Conservation (phyloP, 2,329 filamentous ascomycete genomes). For the Ceratocystis colombiana region DNA sequence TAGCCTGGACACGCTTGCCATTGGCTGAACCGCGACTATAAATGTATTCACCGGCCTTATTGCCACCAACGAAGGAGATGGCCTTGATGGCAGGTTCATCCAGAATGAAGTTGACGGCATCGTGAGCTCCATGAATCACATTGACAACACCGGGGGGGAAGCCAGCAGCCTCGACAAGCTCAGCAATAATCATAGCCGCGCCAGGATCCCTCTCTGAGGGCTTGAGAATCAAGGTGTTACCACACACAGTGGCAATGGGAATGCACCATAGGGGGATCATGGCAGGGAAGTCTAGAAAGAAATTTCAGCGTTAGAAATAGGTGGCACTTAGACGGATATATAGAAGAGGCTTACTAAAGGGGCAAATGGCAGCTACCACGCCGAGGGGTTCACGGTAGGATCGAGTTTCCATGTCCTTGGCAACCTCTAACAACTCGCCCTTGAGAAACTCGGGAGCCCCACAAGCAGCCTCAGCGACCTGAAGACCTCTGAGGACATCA, state of each 20-base stretch:
- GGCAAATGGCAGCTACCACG: slow-evolving; percentile 74
- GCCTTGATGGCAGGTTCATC: slow-evolving; percentile 80
- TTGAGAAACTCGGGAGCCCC: slow-evolving; percentile 72
- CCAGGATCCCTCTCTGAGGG: slow-evolving; percentile 78
- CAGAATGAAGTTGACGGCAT: slow-evolving; percentile 76
- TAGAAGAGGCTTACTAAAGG: slow-evolving; percentile 58
- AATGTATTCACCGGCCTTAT: slow-evolving; percentile 84
- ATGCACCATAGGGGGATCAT: slow-evolving; percentile 94
- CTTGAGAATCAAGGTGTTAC: slow-evolving; percentile 77
- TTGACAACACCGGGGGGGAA: slow-evolving; percentile 76
- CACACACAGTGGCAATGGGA: slow-evolving; percentile 71
- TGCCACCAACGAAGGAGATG: slow-evolving; percentile 75
- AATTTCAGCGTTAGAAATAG: no score
- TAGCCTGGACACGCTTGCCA: slow-evolving; percentile 80
- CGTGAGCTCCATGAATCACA: slow-evolving; percentile 69
- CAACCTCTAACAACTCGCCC: slow-evolving; percentile 73
- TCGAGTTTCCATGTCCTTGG: slow-evolving; percentile 83
- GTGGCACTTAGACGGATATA: not conserved
- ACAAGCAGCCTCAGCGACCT: slow-evolving; percentile 76
- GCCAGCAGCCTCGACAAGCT: slow-evolving; percentile 68
- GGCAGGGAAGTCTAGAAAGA: slow-evolving; percentile 63
- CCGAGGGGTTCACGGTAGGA: slow-evolving; percentile 73
- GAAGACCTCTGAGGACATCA: slow-evolving; percentile 69
- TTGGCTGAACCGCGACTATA: slow-evolving; percentile 68
- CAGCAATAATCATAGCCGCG: slow-evolving; percentile 74